A percentile compares a stretch with the other conserved stretches of the same genome.
phyloP scores from a whole-genome alignment of 2,329 filamentous ascomycete genomes.

The Cladosporium halotolerans region DNA sequence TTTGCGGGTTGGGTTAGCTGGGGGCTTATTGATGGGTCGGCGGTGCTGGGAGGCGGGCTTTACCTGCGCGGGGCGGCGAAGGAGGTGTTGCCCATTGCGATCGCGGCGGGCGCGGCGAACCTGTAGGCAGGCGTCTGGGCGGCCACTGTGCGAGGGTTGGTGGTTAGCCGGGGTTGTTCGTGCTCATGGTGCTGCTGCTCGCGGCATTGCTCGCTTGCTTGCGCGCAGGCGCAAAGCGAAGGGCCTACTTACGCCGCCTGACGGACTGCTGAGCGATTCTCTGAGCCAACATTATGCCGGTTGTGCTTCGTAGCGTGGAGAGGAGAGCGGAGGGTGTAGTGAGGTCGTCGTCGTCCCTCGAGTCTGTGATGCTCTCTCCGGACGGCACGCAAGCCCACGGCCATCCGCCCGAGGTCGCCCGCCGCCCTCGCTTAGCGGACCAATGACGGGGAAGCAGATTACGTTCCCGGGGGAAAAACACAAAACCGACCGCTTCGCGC shows the following conservation, averaged over 20 bases:
- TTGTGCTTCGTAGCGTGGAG: neutral
- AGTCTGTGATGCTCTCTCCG: neutral
- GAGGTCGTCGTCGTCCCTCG: neutral
- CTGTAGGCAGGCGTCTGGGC: slow-evolving; percentile 42
- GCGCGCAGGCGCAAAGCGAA: neutral
- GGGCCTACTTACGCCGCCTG: slow-evolving; percentile 33
- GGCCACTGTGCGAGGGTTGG: slow-evolving; percentile 31
- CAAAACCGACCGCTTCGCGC: neutral
- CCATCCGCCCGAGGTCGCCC: neutral
- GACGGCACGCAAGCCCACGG: neutral
- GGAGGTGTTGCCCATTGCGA: slow-evolving; percentile 33
- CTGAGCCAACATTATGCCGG: slow-evolving; percentile 38
- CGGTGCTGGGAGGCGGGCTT: slow-evolving; percentile 16
- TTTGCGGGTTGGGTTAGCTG: slow-evolving; percentile 14
- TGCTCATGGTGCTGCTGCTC: neutral
- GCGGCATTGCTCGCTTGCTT: neutral
- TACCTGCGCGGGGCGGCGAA: slow-evolving; percentile 45
- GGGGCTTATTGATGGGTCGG: neutral
- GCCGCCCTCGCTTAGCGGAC: slow-evolving; percentile 12
- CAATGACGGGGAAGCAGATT: slow-evolving; percentile 14
- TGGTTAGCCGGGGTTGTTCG: slow-evolving; percentile 13
- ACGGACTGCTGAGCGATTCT: slow-evolving; percentile 40
- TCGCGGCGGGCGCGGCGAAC: slow-evolving; percentile 38
- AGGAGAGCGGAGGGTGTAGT: slow-evolving; percentile 5
- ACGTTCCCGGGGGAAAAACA: neutral